A percentile compares a stretch with the other conserved stretches of the same genome.
Evolutionary conservation across 73 alveolate species (phyloP).

Genomic region (Tetrahymena thermophila): DNA sequence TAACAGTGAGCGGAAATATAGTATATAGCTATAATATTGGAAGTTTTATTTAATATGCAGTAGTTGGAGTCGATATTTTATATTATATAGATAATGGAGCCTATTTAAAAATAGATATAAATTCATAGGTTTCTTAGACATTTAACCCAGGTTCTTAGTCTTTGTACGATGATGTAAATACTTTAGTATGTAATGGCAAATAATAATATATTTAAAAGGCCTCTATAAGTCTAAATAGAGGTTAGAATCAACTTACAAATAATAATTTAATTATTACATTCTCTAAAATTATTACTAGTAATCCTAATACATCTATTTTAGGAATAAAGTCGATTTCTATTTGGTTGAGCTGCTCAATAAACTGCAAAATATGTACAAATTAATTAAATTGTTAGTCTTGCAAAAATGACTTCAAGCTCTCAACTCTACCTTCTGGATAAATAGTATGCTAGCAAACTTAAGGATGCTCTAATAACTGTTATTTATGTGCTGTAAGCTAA

Average conservation of each 20-base stretch:
- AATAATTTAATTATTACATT: not conserved
- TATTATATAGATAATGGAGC: not conserved
- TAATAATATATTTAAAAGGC: not conserved
- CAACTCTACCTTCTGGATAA: not conserved
- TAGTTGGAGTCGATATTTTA: not conserved
- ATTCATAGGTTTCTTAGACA: not conserved
- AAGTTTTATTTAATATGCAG: not conserved
- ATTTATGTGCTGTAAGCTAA: not conserved
- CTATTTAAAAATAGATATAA: not conserved
- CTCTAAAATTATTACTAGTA: not conserved
- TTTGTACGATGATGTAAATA: not conserved
- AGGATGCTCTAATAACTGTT: not conserved
- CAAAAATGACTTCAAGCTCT: not conserved
- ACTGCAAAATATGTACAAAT: not conserved
- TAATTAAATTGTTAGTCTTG: not conserved
- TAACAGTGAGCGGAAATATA: not conserved
- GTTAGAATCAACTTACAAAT: not conserved
- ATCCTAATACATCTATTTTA: not conserved
- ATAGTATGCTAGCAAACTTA: not conserved
- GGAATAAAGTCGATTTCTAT: not conserved
- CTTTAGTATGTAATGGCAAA: not conserved
- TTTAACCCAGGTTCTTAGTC: not conserved
- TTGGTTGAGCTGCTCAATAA: not conserved
- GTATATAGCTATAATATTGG: not conserved
- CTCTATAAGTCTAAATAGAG: not conserved